Evolutionary conservation across 1,284 basidiomycete species (phyloP), one percentile per base, ranked within the genome.

Genomic region (Stereum hirsutum): DNA sequence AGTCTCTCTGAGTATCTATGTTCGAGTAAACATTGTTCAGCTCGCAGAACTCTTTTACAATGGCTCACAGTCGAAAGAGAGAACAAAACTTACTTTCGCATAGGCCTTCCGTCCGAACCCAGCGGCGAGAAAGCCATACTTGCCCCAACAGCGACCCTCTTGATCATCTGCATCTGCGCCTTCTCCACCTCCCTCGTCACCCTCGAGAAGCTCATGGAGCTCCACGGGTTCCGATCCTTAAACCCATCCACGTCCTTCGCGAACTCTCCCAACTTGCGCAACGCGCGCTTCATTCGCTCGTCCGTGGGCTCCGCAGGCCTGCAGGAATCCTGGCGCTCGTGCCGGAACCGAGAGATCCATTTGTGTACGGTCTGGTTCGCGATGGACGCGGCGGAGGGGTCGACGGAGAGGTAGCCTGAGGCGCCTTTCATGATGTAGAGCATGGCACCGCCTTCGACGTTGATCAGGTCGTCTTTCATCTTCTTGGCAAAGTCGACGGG

Each of bases 181-280:
- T 70, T 62, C 24, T 70, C 57, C 6, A 74, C 61, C 12, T 79
- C 74, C 3, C 65, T 60, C 0, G 74, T 53, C 21, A 82, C 65
- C 49, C 78, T 78, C n/a, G 74, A 81, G 54, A 88, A 88, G 3
- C 81, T 83, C 41, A 86, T 60, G 0, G 76, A 64, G 2, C 73
- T 81, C 14, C 53, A 48, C 6, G 81, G 74, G 50, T 81, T 68
- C n/a, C 75, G 72, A 5, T 61, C 55, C 7, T 64, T 63, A 24
- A 80, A 70, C 14, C 8, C 61, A 60, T 3, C 67, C n/a, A n/a
- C 56, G 52, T 78, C 68, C 19, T 65, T 69, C 32, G 64, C 62
- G 19, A 81, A 59, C 26, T 72, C 66, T 5, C 74, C 67, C 17
- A 87, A 65, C 41, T 62, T 66, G 7, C 54, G 56, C 5, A 88